Base-by-base conservation (phyloP, 352 stramenopile genomes). In the Thraustochytrium sp. region DNA sequence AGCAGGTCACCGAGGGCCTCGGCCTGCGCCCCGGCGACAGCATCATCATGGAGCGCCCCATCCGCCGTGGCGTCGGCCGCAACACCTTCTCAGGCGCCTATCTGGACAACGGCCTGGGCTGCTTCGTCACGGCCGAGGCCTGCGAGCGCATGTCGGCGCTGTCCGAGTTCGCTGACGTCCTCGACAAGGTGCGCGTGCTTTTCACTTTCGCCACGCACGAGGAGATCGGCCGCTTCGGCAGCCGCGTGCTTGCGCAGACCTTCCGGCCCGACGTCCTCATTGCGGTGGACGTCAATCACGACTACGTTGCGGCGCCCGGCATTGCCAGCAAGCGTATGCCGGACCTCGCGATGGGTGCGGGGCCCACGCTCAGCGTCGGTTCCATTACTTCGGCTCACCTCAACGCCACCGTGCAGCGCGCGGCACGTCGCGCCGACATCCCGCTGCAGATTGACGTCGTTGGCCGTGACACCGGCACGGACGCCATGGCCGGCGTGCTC, bases 121-220 rank as follows among this genome's bases (percentile, higher is more conserved):
- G 75, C 75, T 84, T 18, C 11, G 40, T 80, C 21, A 29, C 75
- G 5, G 61, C 75, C 11, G 8, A 61, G 29, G 75, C 75, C 42
- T 74, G 51, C 36, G 40, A 13, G 34, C 44, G 34, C 18, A 56
- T 84, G 40, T 29, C 75, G 0, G 21, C 18, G 9, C 23, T 64
- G n/a, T 13, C 68, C 1, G 51, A 42, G 26, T 26, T 75, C 16
- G 72, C 51, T 4, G 54, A 84, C 64, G n/a, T 29, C 0, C 42
- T 76, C 61, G 44, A 73, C 31, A 61, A 53, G 0, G 75, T 84
- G 9, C 55, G 61, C 16, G 61, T 76, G 21, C 75, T 84, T 0
- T 84, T 82, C 38, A 61, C 75, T 21, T 84, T 76, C 42, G 55
- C 75, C 54, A 84, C 75, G n/a, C 75, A 84, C 75, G 75, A 84